Conservation (phyloP, 345 rosid genomes). For the Citrus glauca region DNA sequence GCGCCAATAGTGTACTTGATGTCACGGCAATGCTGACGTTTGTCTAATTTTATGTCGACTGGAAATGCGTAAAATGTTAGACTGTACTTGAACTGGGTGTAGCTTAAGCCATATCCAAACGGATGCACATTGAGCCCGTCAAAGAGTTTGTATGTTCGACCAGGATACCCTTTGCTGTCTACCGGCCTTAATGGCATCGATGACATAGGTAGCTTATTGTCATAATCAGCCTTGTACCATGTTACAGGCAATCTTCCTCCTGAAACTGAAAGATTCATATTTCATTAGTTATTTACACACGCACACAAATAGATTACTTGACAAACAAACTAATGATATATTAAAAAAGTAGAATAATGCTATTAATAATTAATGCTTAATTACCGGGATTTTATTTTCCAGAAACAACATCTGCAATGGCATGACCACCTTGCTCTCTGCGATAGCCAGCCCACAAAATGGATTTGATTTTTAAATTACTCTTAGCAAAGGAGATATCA, state of each 20-base stretch:
- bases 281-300: no score
- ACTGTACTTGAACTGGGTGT: constrained; percentile 27
- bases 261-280: background rate
- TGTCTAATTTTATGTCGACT: background rate
- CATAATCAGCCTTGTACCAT: constrained; percentile 41
- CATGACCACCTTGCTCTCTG: constrained; percentile 62
- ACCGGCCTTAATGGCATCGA: constrained; percentile 48
- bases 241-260: constrained; percentile 59
- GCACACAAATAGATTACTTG: no score
- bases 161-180: constrained; percentile 35
- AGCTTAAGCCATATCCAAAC: constrained; percentile 55
- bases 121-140: constrained; percentile 47
- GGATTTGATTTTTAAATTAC: constrained; percentile 23
- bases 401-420: constrained; percentile 60
- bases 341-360: no score
- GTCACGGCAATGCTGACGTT: constrained; percentile 21
- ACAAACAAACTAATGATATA: background rate
- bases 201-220: constrained; percentile 43
- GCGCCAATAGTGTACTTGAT: background rate
- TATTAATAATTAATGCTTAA: background rate
- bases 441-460: constrained; percentile 72
- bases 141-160: constrained; percentile 57
- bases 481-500: constrained; percentile 44
- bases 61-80: background rate
- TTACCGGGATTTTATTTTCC: constrained; percentile 64